phyloP scores from a whole-genome alignment of 148 eudicot species.

The Silene conica region DNA sequence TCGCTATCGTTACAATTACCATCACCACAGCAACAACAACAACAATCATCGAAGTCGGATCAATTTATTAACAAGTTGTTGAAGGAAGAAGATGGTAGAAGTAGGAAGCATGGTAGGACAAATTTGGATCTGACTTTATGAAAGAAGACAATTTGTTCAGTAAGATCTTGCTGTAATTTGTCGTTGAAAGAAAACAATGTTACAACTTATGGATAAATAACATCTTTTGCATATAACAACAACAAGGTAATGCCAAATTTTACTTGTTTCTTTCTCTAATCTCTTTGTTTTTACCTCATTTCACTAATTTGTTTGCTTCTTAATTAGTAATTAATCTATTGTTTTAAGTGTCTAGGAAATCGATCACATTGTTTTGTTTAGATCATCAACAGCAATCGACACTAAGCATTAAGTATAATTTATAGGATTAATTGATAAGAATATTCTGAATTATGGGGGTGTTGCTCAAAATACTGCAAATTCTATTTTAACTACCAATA shows the following conservation, averaged over 20 bases:
- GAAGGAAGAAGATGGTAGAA: slow-evolving; percentile 23
- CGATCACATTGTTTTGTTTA: slow-evolving; percentile 7
- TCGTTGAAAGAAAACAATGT: slow-evolving; percentile 21
- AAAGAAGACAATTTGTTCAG: slow-evolving; percentile 55
- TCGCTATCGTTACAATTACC: slow-evolving; percentile 28
- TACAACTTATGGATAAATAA: slow-evolving; percentile 24
- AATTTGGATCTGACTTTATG: slow-evolving; percentile 69
- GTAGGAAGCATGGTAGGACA: slow-evolving; percentile 31
- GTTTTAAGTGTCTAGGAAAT: slow-evolving; percentile 28
- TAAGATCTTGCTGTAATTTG: slow-evolving; percentile 53
- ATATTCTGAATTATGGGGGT: too few relatives aligned
- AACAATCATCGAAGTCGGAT: slow-evolving; percentile 10
- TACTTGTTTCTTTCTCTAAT: slow-evolving; percentile 11
- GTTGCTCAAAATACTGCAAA: too few relatives aligned
- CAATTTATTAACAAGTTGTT: slow-evolving; percentile 15
- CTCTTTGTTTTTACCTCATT: slow-evolving; percentile 14
- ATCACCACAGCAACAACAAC: too few relatives aligned
- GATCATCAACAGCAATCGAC: neutral
- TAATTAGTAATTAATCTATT: neutral
- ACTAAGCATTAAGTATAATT: neutral
- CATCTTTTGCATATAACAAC: slow-evolving; percentile 29
- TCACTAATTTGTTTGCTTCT: slow-evolving; percentile 17
- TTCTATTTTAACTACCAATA: too few relatives aligned
- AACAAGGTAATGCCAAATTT: slow-evolving; percentile 32
- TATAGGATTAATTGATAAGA: too few relatives aligned